These are phyloP conservation scores for Xanthoconium separans DNA, from an alignment of 1,284 basidiomycete species.

Conservation along the genomic window DNA sequence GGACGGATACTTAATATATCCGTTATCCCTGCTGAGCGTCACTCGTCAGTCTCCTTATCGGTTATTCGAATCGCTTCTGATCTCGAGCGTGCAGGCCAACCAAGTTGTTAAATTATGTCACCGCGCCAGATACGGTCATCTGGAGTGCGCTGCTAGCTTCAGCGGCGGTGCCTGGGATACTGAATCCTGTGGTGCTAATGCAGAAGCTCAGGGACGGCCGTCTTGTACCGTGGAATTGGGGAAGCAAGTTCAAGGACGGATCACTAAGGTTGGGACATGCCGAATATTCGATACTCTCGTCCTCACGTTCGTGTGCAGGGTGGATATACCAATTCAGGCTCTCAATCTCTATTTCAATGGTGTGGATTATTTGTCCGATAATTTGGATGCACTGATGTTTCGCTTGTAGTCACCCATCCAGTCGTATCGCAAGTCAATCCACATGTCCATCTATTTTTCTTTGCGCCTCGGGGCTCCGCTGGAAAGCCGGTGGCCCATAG, in stretches of 20 bases:
- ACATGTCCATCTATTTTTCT: constrained; percentile 98
- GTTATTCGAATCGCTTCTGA: constrained; percentile 7
- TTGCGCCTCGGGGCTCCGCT: constrained; percentile 90
- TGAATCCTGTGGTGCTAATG: constrained; percentile 91
- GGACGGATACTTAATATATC: constrained; percentile 94
- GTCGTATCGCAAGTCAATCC: constrained; percentile 97
- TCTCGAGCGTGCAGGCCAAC: constrained; percentile 63
- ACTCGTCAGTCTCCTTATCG: constrained; percentile 61
- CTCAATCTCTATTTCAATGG: constrained; percentile 94
- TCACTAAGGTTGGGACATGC: constrained; percentile 62
- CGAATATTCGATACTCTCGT: neutral
- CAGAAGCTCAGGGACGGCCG: constrained; percentile 85
- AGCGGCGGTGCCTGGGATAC: constrained; percentile 82
- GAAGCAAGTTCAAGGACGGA: constrained; percentile 90
- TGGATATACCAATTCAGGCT: constrained; percentile 93
- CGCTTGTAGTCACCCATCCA: constrained; percentile 79
- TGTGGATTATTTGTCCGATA: constrained; percentile 18
- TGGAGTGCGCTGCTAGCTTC: constrained; percentile 80
- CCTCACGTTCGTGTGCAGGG: constrained; percentile 40
- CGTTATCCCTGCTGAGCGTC: constrained; percentile 92
- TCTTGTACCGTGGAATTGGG: constrained; percentile 93
- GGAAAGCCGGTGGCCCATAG: constrained; percentile 92
- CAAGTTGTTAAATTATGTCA: constrained; percentile 94
- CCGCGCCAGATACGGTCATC: constrained; percentile 86
- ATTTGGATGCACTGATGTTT: neutral